A percentile compares a stretch with the other conserved stretches of the same genome.
Conservation (phyloP, 257 asterid species). For the Primulina tabacum region DNA sequence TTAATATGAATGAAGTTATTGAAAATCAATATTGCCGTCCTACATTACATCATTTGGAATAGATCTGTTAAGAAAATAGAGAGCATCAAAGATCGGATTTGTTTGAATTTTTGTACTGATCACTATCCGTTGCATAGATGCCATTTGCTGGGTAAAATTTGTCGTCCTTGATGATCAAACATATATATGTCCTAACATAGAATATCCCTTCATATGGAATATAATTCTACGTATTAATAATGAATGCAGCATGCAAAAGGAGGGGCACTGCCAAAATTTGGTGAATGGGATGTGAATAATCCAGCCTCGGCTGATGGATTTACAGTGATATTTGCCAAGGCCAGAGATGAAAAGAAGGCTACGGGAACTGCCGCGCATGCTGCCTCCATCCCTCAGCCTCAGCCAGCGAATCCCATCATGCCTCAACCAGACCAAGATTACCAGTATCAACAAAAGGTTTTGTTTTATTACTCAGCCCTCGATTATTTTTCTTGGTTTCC, state of each 20-base stretch:
- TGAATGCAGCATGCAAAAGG: constrained; percentile 50
- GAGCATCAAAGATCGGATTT: background rate
- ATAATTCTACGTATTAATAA: too few species aligned
- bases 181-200: background rate
- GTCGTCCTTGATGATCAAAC: background rate
- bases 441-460: constrained; percentile 30
- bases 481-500: constrained; percentile 20
- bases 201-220: background rate
- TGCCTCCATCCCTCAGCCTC: constrained; percentile 14
- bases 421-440: constrained; percentile 24
- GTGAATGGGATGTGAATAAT: constrained; percentile 69
- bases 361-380: constrained; percentile 27
- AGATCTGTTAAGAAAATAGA: background rate
- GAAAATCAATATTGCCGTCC: background rate
- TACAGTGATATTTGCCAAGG: constrained; percentile 61
- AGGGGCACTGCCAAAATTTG: constrained; percentile 64
- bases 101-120: background rate
- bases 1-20: background rate
- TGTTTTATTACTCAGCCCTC: background rate
- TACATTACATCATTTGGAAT: background rate
- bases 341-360: constrained; percentile 56
- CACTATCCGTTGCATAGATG: background rate
- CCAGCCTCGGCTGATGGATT: constrained; percentile 72
- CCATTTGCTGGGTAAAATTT: background rate
- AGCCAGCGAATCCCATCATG: constrained; percentile 3